Base-by-base conservation (phyloP, 345 rosid species). In the Citrus medica region DNA sequence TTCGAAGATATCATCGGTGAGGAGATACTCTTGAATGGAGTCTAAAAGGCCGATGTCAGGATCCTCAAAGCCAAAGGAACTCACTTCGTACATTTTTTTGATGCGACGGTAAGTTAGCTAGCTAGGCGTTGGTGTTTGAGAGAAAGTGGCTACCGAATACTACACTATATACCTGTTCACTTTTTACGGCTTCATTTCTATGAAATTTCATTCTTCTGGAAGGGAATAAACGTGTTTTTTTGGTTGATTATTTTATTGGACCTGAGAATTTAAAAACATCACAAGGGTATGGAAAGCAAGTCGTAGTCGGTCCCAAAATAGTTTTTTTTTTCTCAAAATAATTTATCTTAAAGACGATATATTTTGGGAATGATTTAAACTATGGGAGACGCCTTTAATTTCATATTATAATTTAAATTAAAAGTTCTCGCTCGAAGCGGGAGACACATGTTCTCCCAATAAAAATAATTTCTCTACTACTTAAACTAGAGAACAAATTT, bases 41-140 rank as follows among this genome's bases (percentile, higher is more conserved):
- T 84, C 84, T 32, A 86, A 70, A 55, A 83, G 74, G 30, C 81
- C 67, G 24, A 64, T 66, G 70, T 80, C 83, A 24, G 66, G 68
- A 4, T 68, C 35, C n/a, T 35, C 76, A 2, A 69, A 69, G 46
- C 46, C 67, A 24, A 46, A 13, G 51, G 51, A 46, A 13, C n/a
- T 67, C 38, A 21, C 27, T 69, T 27, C 71, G 37, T 66, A 3
- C 80, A 75, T 82, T 79, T 65, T 37, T 19, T 37, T 19, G 72
- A 42, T 17, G 14, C 51, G 17, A 46, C 51, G 4, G 9, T 16
- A 46, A 3, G 51, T 46, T 46, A 46, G 51, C 51, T 8, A 5
- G 37, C 9, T 2, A 9, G 46, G 46, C 4, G 51, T 46, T 13
- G 51, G 17, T 3, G 51, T 3, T 13, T 4, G 16, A 13, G 51